Conservation (phyloP, 176 grass and related monocot genomes). For the Zea mays region DNA sequence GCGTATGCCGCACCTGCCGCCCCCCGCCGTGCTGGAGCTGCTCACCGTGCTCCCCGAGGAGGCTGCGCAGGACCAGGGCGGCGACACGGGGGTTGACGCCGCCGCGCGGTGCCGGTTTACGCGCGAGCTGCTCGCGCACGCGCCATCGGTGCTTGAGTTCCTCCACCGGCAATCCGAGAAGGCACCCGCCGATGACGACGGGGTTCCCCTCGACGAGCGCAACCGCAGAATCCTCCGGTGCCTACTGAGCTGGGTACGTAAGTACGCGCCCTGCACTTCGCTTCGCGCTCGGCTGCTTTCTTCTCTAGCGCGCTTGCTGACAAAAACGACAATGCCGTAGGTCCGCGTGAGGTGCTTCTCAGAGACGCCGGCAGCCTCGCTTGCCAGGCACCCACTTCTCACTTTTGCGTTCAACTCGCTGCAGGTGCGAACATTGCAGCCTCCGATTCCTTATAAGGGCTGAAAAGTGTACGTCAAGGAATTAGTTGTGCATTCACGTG, state of each 20-base stretch:
- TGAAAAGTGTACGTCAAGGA: slow-evolving; percentile 2
- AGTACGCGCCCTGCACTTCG: neutral
- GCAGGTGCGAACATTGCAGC: slow-evolving; percentile 56
- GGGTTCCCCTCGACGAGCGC: slow-evolving; percentile 52
- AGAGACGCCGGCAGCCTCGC: slow-evolving; percentile 47
- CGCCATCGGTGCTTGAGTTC: slow-evolving; percentile 77
- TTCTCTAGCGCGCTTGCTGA: slow-evolving; percentile 11
- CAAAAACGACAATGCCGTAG: slow-evolving; percentile 34
- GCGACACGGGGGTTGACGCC: slow-evolving; percentile 54
- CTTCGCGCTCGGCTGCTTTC: neutral
- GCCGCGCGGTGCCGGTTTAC: slow-evolving; percentile 65
- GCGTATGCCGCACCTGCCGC: slow-evolving; percentile 56
- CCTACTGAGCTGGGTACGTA: slow-evolving; percentile 84
- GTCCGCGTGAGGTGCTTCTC: slow-evolving; percentile 82
- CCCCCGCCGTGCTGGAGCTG: slow-evolving; percentile 65
- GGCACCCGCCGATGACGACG: slow-evolving; percentile 45
- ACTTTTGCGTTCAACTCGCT: slow-evolving; percentile 88
- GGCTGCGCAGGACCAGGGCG: slow-evolving; percentile 66
- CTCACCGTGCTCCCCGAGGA: slow-evolving; percentile 94
- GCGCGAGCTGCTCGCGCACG: slow-evolving; percentile 73
- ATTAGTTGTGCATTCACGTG: slow-evolving; percentile 32
- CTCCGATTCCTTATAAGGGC: slow-evolving; percentile 2
- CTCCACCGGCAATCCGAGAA: slow-evolving; percentile 62
- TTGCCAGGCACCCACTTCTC: slow-evolving; percentile 72
- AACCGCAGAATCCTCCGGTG: slow-evolving; percentile 72